A percentile compares a stretch with the other conserved stretches of the same genome.
phyloP scores from a whole-genome alignment of 202 grass and related monocot species.

The Carex sylvatica region DNA sequence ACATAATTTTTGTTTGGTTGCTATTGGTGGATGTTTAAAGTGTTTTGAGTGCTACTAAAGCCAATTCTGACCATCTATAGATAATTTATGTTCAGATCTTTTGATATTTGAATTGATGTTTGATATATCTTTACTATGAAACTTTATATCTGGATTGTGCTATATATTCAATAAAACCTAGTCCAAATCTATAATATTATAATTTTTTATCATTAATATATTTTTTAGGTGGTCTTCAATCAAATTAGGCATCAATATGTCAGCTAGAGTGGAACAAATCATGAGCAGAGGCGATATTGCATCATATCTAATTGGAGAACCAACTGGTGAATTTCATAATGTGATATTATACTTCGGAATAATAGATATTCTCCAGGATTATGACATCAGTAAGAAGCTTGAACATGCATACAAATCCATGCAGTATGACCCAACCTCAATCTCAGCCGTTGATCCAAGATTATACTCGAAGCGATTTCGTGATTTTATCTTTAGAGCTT shows the following conservation, averaged over 20 bases:
- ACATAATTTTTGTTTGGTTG: background rate
- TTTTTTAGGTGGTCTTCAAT: constrained; percentile 47
- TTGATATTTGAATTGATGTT: background rate
- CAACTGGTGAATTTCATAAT: constrained; percentile 70
- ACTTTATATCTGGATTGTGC: background rate
- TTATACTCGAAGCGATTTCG: constrained; percentile 84
- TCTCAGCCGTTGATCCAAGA: constrained; percentile 86
- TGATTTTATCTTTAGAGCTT: constrained; percentile 84
- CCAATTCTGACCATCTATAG: background rate
- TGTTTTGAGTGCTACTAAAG: background rate
- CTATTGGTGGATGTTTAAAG: background rate
- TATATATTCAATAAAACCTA: background rate
- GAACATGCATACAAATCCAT: constrained; percentile 94
- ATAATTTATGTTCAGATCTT: background rate
- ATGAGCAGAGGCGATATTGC: constrained; percentile 45
- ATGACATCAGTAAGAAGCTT: constrained; percentile 85
- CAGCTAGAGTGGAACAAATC: constrained; percentile 76
- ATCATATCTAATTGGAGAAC: constrained; percentile 59
- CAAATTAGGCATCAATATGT: constrained; percentile 72
- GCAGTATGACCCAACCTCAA: constrained; percentile 83
- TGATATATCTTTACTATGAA: background rate
- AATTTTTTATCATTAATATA: background rate
- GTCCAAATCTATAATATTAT: background rate
- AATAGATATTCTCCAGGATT: constrained; percentile 94
- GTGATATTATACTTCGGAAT: constrained; percentile 85